Percentiles rank a stretch among this genome's conserved stretches.
These are phyloP conservation scores for Metrosideros polymorpha DNA, from an alignment of 441 rosid species.

Conservation along the genomic window DNA sequence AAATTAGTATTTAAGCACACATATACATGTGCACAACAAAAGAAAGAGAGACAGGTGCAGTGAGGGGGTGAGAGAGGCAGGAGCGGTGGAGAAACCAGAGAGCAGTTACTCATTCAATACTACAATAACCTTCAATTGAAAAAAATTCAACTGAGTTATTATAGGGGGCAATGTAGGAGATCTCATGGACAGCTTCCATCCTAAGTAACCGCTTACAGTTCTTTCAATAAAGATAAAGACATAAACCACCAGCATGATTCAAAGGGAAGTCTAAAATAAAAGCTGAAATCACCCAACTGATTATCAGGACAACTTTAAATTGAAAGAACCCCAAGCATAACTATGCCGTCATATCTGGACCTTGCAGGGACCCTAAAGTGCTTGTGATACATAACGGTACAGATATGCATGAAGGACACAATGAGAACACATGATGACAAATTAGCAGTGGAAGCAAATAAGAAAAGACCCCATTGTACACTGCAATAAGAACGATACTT, in stretches of 20 bases:
- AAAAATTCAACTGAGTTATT: background rate
- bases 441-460: background rate
- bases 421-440: background rate
- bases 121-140: background rate
- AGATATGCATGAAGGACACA: background rate
- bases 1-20: background rate
- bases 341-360: background rate
- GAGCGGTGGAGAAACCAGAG: background rate
- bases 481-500: slow-evolving; percentile 18
- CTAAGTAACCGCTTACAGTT: background rate
- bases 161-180: background rate
- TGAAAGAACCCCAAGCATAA: background rate
- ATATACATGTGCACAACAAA: background rate
- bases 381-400: background rate
- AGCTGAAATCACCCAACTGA: background rate
- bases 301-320: background rate
- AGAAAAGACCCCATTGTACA: background rate
- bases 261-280: background rate
- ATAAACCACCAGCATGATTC: background rate
- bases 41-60: background rate
- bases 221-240: background rate
- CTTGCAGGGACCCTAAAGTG: background rate
- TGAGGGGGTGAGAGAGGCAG: background rate
- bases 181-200: background rate
- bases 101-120: background rate